Evolutionary conservation across 1,284 basidiomycete species (phyloP).

Genomic region (Cutaneotrichosporon sp.): DNA sequence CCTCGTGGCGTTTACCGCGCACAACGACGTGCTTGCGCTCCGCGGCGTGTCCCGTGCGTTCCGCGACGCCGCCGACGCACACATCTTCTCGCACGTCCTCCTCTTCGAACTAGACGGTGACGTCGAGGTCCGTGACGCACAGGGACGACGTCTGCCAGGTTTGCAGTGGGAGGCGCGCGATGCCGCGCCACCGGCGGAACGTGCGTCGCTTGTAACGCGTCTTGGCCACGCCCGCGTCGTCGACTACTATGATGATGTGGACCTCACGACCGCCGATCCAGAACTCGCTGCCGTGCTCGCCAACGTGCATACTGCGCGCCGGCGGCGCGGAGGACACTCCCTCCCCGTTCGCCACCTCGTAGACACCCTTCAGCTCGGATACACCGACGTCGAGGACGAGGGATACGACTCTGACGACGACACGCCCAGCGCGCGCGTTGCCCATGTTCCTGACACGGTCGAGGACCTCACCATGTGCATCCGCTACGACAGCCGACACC

Average conservation of each 20-base stretch:
- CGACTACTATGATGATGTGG: slow-evolving; percentile 8
- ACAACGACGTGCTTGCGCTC: slow-evolving; percentile 1
- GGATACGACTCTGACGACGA: slow-evolving; percentile 3
- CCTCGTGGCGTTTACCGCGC: neutral
- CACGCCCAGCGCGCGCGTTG: neutral
- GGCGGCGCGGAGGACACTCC: neutral
- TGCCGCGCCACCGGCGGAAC: neutral
- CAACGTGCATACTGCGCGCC: neutral
- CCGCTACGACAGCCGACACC: neutral
- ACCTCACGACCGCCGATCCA: slow-evolving; percentile 1
- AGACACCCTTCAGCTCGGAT: slow-evolving; percentile 4
- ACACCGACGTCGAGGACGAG: neutral
- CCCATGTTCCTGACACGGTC: neutral
- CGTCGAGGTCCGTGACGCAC: slow-evolving; percentile 4
- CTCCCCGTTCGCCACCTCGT: slow-evolving; percentile 2
- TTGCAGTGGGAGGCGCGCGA: slow-evolving; percentile 1
- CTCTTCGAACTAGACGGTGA: slow-evolving; percentile 1
- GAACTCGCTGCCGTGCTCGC: neutral
- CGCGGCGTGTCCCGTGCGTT: neutral
- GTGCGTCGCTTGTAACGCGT: neutral
- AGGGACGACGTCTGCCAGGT: slow-evolving; percentile 4
- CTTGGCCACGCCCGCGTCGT: neutral
- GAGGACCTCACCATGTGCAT: neutral
- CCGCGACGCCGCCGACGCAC: slow-evolving; percentile 3
- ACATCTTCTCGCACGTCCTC: slow-evolving; percentile 1